A percentile compares a stretch with the other conserved stretches of the same genome.
phyloP scores from a whole-genome alignment of 805 yeast genomes.

The Starmerella riodocensis region DNA sequence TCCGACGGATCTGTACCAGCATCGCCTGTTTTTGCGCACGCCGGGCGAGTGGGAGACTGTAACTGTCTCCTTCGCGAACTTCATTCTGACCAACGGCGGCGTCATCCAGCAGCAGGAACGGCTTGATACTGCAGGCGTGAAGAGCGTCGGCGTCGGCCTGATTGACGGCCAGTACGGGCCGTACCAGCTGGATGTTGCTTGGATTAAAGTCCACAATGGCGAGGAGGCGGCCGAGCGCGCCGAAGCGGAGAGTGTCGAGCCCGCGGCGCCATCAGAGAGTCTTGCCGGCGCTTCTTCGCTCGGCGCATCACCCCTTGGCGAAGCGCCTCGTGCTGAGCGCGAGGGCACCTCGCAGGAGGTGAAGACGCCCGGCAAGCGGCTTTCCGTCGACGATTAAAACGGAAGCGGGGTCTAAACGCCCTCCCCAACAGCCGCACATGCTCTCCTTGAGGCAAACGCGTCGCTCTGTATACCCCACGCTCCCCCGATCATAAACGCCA shows the following conservation, averaged over 20 bases:
- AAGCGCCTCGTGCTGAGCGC: not conserved
- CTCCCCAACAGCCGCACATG: too few species aligned
- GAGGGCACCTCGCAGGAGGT: not conserved
- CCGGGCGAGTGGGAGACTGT: conserved; percentile 80
- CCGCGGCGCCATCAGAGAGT: conserved; percentile 7
- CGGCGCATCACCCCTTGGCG: conserved; percentile 9
- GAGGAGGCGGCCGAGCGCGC: conserved; percentile 7
- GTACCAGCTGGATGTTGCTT: conserved; percentile 52
- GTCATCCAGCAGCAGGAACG: conserved; percentile 42
- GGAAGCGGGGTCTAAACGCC: too few species aligned
- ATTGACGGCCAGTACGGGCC: conserved; percentile 71
- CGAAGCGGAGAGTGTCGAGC: not conserved
- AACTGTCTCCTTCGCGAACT: conserved; percentile 60
- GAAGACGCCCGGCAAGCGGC: conserved; percentile 11
- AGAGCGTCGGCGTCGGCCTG: conserved; percentile 65
- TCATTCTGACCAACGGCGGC: conserved; percentile 79
- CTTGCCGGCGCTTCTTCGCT: too few species aligned
- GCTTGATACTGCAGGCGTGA: conserved; percentile 50
- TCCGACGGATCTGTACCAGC: conserved; percentile 70
- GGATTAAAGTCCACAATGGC: conserved; percentile 45
- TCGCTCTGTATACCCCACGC: too few species aligned
- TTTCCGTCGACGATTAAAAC: conserved; percentile 12
- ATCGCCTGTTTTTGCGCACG: conserved; percentile 53
- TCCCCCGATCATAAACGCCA: too few species aligned
- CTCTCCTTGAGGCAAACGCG: too few species aligned